phyloP scores from a whole-genome alignment of 768 basidiomycete species.

The Pleurotus citrinopileatus region DNA sequence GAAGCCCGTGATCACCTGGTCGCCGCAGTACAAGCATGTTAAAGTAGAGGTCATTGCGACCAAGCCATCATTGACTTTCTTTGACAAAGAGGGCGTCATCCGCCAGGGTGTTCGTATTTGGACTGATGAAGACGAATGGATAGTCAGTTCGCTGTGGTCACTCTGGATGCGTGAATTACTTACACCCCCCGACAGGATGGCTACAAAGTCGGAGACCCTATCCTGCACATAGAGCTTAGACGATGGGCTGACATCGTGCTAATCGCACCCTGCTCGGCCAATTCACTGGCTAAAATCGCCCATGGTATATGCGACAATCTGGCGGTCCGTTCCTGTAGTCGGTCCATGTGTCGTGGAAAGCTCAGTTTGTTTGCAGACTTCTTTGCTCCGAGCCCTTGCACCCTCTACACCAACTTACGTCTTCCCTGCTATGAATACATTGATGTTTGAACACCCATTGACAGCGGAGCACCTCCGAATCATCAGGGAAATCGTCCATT shows the following conservation, averaged over 20 bases:
- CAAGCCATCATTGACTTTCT: constrained; percentile 76
- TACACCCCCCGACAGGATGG: constrained; percentile 43
- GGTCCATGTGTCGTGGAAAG: not conserved
- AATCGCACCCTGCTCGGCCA: constrained; percentile 95
- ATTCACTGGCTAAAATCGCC: constrained; percentile 91
- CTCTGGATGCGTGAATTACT: not conserved
- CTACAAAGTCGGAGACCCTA: constrained; percentile 83
- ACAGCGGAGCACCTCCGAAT: constrained; percentile 80
- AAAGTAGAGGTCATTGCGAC: constrained; percentile 84
- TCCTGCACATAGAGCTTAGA: constrained; percentile 92
- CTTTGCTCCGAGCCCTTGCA: constrained; percentile 23
- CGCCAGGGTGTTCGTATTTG: constrained; percentile 64
- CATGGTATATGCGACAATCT: constrained; percentile 89
- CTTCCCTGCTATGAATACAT: constrained; percentile 98
- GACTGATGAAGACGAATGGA: constrained; percentile 93
- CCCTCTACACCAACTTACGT: constrained; percentile 85
- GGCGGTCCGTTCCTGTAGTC: constrained; percentile 44
- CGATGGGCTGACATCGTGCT: constrained; percentile 96
- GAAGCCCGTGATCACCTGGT: not conserved
- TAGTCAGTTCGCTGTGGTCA: constrained; percentile 49
- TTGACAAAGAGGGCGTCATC: constrained; percentile 49
- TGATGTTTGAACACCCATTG: constrained; percentile 95
- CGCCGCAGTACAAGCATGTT: constrained; percentile 64
- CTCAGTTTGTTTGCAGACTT: not conserved
- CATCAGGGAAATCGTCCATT: constrained; percentile 73